Base-by-base conservation (phyloP, 371 early-diverging fungal genomes). In the Synchytrium microbalum region DNA sequence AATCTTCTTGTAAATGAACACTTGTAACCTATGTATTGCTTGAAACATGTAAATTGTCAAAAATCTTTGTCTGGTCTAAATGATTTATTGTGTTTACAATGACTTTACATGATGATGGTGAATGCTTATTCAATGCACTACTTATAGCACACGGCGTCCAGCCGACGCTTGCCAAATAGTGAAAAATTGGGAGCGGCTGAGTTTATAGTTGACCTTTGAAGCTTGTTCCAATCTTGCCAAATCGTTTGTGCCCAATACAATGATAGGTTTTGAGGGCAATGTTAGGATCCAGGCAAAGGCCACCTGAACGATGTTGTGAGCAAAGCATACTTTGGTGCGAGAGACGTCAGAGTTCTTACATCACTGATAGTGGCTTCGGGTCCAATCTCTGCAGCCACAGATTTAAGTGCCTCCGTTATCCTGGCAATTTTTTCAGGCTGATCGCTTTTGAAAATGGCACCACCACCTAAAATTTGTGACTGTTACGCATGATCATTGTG, bases 241-340 rank as follows among this genome's bases (percentile, higher is more conserved):
- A n/a, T 66, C 64, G 33, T 64, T 67, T 19, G 76, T 76, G 16
- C 76, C 76, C 32, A 76, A 52, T 0, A 76, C 69, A 3, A 67
- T 64, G 30, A 61, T 33, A 13, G 62, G 62, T 1, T 62, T 53
- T 1, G 68, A 62, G 0, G 76, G 76, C 58, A 72, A 72, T 25
- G 33, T 27, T 56, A 76, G 51, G 28, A 76, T 53, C 76, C 76
- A 76, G 14, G 76, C 75, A 58, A 64, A 75, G n/a, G 72, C 72
- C 24, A 51, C n/a, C 51, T 51, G n/a, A 13, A 14, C 51, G n/a
- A n/a, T n/a, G n/a, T n/a, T n/a, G n/a, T n/a, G n/a, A n/a, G n/a
- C n/a, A n/a, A n/a, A n/a, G n/a, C n/a, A n/a, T n/a, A n/a, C n/a
- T n/a, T n/a, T n/a, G n/a, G n/a, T n/a, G n/a, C n/a, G n/a, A n/a